A percentile compares a stretch with the other conserved stretches of the same genome.
These are phyloP conservation scores for Priceomyces medius DNA, from an alignment of 805 yeast genomes.

Conservation along the genomic window DNA sequence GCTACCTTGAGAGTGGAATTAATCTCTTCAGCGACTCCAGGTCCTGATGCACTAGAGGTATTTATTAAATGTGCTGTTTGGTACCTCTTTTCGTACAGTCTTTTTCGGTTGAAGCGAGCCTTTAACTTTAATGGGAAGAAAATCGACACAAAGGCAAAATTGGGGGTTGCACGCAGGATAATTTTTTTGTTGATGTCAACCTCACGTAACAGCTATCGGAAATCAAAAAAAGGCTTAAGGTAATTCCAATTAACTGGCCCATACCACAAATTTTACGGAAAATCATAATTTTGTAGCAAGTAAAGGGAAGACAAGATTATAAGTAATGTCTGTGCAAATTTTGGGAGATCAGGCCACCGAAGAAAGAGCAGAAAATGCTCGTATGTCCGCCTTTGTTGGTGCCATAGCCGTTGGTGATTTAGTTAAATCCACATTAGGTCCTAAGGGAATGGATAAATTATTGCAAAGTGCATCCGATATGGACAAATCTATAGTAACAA, in stretches of 20 bases:
- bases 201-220: not conserved
- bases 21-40: no score
- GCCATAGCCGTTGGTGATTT: conserved; percentile 99
- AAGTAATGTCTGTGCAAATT: conserved; percentile 74
- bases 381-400: conserved; percentile 95
- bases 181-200: not conserved
- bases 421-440: conserved; percentile 92
- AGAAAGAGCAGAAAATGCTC: conserved; percentile 97
- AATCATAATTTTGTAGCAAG: not conserved
- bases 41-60: no score
- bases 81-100: no score
- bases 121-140: no score
- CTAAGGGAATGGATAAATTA: conserved; percentile 98
- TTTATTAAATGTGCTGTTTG: no score
- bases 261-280: not conserved
- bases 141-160: not conserved
- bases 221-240: not conserved
- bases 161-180: not conserved
- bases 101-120: no score
- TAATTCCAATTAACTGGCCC: not conserved
- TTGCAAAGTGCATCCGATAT: conserved; percentile 78
- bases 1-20: no score
- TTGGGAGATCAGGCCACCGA: conserved; percentile 97
- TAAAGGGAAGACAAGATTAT: not conserved
- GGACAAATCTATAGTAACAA: conserved; percentile 78